These are phyloP conservation scores for Exophiala alcalophila DNA, from an alignment of 2,329 filamentous ascomycete species.

Conservation along the genomic window DNA sequence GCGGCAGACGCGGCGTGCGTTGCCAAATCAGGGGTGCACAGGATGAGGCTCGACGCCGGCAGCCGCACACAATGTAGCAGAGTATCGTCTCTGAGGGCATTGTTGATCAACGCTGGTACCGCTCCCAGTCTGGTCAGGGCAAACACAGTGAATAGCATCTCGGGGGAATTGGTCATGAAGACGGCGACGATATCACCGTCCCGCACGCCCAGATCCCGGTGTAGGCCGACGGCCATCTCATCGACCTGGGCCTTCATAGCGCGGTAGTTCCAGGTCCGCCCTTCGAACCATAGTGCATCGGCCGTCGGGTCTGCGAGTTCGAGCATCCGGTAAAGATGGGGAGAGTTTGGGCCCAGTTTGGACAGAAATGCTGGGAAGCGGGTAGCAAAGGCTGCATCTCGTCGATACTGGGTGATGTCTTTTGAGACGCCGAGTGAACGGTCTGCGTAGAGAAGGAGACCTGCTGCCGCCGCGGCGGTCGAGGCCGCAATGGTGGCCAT, in stretches of 20 bases:
- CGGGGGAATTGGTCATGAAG: constrained; percentile 50
- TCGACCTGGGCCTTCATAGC: constrained; percentile 40
- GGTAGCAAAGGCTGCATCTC: constrained; percentile 36
- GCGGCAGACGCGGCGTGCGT: constrained; percentile 28
- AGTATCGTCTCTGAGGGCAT: constrained; percentile 47
- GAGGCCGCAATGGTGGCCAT: constrained; percentile 34
- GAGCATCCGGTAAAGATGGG: constrained; percentile 44
- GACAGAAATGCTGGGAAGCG: constrained; percentile 38
- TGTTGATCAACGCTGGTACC: constrained; percentile 48
- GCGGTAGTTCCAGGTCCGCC: constrained; percentile 47
- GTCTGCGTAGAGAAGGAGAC: constrained; percentile 44
- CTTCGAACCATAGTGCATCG: constrained; percentile 50
- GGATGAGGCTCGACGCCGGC: constrained; percentile 40
- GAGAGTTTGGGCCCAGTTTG: constrained; percentile 39
- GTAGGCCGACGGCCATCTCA: constrained; percentile 44
- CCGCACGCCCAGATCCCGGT: constrained; percentile 36
- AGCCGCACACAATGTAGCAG: constrained; percentile 46
- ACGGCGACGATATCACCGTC: constrained; percentile 45
- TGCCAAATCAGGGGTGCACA: constrained; percentile 47
- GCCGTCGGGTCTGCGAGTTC: constrained; percentile 39
- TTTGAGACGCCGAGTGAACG: constrained; percentile 38
- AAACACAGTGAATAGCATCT: constrained; percentile 46
- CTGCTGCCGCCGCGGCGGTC: constrained; percentile 35
- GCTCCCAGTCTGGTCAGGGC: constrained; percentile 49
- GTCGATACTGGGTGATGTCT: constrained; percentile 38